phyloP scores from a whole-genome alignment of 2,329 filamentous ascomycete genomes.

The Colletotrichum echinochloae region DNA sequence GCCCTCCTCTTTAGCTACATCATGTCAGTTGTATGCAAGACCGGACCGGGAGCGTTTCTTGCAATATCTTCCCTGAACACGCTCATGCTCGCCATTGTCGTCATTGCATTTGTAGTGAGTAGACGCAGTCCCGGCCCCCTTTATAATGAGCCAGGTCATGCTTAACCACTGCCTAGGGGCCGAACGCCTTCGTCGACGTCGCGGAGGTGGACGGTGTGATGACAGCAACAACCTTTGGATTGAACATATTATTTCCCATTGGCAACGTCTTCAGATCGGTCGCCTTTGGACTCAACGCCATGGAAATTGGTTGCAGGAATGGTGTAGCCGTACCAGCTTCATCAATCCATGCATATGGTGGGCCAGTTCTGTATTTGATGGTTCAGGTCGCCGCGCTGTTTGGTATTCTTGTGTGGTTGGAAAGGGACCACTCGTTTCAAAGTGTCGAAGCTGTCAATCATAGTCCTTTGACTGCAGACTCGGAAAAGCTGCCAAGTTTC shows the following conservation, averaged over 20 bases:
- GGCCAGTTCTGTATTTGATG: constrained; percentile 75
- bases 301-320: background rate
- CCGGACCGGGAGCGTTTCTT: background rate
- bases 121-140: background rate
- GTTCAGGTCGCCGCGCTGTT: constrained; percentile 72
- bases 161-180: background rate
- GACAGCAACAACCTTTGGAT: constrained; percentile 5
- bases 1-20: constrained; percentile 5
- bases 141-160: background rate
- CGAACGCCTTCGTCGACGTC: background rate
- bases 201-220: background rate
- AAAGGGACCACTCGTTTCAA: constrained; percentile 59
- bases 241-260: constrained; percentile 3
- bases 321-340: background rate
- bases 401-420: constrained; percentile 72
- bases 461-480: background rate
- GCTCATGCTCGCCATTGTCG: background rate
- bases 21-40: constrained; percentile 8
- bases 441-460: background rate
- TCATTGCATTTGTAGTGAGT: background rate
- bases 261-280: constrained; percentile 7
- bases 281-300: constrained; percentile 2
- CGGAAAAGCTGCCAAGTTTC: background rate
- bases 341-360: constrained; percentile 66
- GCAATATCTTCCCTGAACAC: background rate